phyloP scores from a whole-genome alignment of 2,329 filamentous ascomycete species.

The Pseudogymnoascus pannorum region DNA sequence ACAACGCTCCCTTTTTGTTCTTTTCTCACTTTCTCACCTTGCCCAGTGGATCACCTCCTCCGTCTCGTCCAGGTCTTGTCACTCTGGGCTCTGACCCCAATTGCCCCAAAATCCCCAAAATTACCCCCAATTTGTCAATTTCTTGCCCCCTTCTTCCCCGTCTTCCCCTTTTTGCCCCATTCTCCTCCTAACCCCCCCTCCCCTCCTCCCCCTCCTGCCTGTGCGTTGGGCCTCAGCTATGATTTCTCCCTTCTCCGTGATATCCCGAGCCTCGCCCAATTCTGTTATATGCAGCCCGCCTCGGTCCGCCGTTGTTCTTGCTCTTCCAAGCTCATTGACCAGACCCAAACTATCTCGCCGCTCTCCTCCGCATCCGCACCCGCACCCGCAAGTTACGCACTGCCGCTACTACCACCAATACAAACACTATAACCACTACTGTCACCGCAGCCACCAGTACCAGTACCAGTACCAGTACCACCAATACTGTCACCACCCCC shows the following conservation, averaged over 20 bases:
- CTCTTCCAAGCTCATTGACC: conserved; percentile 5
- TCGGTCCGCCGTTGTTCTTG: not conserved
- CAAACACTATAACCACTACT: no score
- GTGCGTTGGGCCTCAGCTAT: not conserved
- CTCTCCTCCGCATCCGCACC: not conserved
- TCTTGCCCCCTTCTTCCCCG: not conserved
- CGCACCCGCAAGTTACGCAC: conserved; percentile 5
- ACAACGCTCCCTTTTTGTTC: not conserved
- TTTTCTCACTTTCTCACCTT: not conserved
- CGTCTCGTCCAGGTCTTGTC: not conserved
- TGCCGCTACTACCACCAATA: no score
- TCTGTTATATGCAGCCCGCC: not conserved
- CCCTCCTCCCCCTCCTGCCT: not conserved
- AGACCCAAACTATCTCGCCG: not conserved
- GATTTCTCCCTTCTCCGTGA: not conserved
- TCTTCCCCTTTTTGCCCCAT: not conserved
- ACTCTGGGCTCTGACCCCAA: not conserved
- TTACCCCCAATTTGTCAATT: not conserved
- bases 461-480: not conserved
- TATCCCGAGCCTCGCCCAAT: conserved; percentile 6
- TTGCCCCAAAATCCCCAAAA: not conserved
- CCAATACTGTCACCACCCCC: not conserved
- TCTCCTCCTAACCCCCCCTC: no score
- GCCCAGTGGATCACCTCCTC: not conserved
- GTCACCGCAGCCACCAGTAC: not conserved